Evolutionary conservation across 768 basidiomycete genomes (phyloP).

Genomic region (Tylopilus sp.): DNA sequence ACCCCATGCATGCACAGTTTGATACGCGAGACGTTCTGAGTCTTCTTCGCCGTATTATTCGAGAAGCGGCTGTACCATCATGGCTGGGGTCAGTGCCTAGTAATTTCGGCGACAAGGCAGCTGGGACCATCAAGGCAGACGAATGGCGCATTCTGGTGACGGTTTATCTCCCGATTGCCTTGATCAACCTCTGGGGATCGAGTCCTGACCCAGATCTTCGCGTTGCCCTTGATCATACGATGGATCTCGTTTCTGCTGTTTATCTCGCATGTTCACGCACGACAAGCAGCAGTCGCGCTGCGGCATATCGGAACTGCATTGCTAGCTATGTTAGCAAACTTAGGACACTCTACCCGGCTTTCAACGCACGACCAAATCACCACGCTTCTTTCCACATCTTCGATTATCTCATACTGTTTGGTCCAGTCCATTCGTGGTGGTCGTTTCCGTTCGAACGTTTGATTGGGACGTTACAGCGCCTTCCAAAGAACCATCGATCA

Average conservation of each 20-base stretch:
- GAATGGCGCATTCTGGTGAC: neutral
- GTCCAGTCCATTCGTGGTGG: constrained; percentile 37
- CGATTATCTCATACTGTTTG: constrained; percentile 34
- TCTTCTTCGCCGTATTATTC: neutral
- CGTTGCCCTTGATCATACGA: constrained; percentile 19
- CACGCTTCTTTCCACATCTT: constrained; percentile 32
- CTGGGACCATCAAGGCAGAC: neutral
- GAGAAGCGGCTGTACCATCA: neutral
- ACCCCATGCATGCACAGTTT: neutral
- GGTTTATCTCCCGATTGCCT: neutral
- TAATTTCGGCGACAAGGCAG: neutral
- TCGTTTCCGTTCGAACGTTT: constrained; percentile 22
- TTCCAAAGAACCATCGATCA: constrained; percentile 22
- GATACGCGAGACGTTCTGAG: no score
- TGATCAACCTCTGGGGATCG: neutral
- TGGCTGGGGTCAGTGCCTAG: neutral
- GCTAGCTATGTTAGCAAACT: constrained; percentile 23
- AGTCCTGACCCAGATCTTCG: neutral
- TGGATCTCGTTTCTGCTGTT: constrained; percentile 29
- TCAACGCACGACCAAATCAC: constrained; percentile 21
- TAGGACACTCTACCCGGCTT: constrained; percentile 10
- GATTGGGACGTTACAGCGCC: constrained; percentile 20
- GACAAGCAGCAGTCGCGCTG: neutral
- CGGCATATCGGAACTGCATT: constrained; percentile 16
- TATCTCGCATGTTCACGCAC: constrained; percentile 19